A percentile compares a stretch with the other conserved stretches of the same genome.
These are phyloP conservation scores for Colletotrichum echinochloae DNA, from an alignment of 2,329 filamentous ascomycete species.

Conservation along the genomic window DNA sequence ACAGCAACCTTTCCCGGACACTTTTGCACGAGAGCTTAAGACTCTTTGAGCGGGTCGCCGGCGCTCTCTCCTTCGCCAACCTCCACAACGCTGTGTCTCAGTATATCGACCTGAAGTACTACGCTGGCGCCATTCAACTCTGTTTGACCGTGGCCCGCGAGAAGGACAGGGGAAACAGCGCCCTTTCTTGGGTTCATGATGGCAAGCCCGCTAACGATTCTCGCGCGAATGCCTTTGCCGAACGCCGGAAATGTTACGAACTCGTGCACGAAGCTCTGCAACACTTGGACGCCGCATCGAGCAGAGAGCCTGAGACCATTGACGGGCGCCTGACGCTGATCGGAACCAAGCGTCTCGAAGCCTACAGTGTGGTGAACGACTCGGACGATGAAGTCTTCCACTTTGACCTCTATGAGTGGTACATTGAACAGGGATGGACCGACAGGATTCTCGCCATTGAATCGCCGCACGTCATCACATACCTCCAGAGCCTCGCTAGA, in stretches of 20 bases:
- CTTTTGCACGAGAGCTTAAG: constrained; percentile 89
- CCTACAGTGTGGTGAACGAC: constrained; percentile 88
- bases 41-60: constrained; percentile 89
- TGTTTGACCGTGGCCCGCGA: constrained; percentile 86
- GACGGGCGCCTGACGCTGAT: constrained; percentile 84
- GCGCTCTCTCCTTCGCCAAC: constrained; percentile 83
- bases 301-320: constrained; percentile 75
- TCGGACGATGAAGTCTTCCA: constrained; percentile 95
- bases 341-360: constrained; percentile 84
- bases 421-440: constrained; percentile 84
- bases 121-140: constrained; percentile 91
- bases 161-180: constrained; percentile 87
- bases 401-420: constrained; percentile 98
- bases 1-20: constrained; percentile 80
- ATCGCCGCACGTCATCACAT: constrained; percentile 87
- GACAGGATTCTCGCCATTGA: constrained; percentile 88
- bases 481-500: constrained; percentile 80
- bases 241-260: constrained; percentile 83
- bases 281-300: constrained; percentile 79
- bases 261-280: constrained; percentile 87
- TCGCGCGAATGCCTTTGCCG: constrained; percentile 74
- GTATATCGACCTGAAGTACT: constrained; percentile 87
- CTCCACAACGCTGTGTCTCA: constrained; percentile 81
- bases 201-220: constrained; percentile 78
- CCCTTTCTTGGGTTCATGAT: constrained; percentile 88